Evolutionary conservation across 768 basidiomycete species (phyloP), one percentile per base, ranked within the genome.

Genomic region (Cystobasidiopsis lactophilus): DNA sequence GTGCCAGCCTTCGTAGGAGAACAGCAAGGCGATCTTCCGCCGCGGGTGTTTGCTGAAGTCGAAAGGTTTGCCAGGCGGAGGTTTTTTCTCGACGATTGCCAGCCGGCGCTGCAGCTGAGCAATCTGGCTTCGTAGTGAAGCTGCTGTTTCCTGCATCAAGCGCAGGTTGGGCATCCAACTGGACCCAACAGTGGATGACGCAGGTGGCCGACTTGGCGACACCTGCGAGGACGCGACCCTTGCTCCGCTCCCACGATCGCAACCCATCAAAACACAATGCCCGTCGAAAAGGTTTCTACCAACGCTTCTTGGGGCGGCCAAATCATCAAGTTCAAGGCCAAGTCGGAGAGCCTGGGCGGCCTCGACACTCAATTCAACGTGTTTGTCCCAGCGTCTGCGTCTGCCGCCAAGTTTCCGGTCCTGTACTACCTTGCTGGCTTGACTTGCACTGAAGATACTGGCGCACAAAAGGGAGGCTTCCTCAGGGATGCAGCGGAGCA

Each of bases 401-500:
- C 10, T 16, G 73, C 75, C 47, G 73, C 77, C 0, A 75, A 78
- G 60, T 59, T 59, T 18, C 58, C 60, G 0, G 69, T 95, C 2
- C 69, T 98, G 7, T 73, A 82, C 55, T 98, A 88, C 67, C 78
- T 95, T 46, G 78, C 88, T 11, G 91, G 59, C 60, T 66, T 91
- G 51, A 80, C 79, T 3, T 91, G 86, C 67, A 88, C 77, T 9
- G 88, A 93, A 66, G 88, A 98, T 64, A 96, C 82, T 50, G 91
- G 81, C 0, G 77, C 91, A 1, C 85, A 89, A 68, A 96, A 98
- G 66, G 89, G 85, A n/a, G 75, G 75, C 11, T 91, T 96, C 69
- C 69, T 95, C 37, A 73, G 77, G n/a, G 76, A 80, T 38, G 91
- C 91, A 1, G 75, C 85, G 3, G 71, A 76, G 19, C 78, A 91